Evolutionary conservation across 768 basidiomycete genomes (phyloP).

Genomic region (Suillus americanus): DNA sequence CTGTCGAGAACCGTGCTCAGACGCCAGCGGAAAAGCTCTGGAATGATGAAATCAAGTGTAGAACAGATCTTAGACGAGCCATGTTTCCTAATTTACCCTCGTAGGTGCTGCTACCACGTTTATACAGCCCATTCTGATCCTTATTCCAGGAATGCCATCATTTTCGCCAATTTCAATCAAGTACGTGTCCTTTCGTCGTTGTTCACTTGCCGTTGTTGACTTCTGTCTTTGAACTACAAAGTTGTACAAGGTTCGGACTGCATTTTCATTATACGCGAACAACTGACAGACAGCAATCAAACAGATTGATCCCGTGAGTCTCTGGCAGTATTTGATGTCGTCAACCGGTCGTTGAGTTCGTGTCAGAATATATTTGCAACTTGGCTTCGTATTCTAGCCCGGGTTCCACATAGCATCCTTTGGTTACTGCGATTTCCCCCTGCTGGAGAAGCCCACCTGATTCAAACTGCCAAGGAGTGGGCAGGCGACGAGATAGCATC

Average conservation of each 20-base stretch:
- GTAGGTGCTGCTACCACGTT: slow-evolving; percentile 24
- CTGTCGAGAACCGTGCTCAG: slow-evolving; percentile 14
- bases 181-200: slow-evolving; percentile 20
- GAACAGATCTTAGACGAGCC: slow-evolving; percentile 35
- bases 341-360: slow-evolving; percentile 8
- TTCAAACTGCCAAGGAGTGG: slow-evolving; percentile 42
- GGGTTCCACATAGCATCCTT: slow-evolving; percentile 46
- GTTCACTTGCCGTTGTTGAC: not conserved
- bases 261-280: not conserved
- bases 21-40: slow-evolving; percentile 29
- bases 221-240: slow-evolving; percentile 18
- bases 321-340: not conserved
- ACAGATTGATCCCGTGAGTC: slow-evolving; percentile 37
- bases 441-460: slow-evolving; percentile 45
- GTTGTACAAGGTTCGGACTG: slow-evolving; percentile 42
- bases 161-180: slow-evolving; percentile 58
- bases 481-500: slow-evolving; percentile 45
- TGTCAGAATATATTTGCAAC: slow-evolving; percentile 41
- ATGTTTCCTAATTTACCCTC: slow-evolving; percentile 45
- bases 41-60: slow-evolving; percentile 39
- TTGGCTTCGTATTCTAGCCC: slow-evolving; percentile 47
- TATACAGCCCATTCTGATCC: not conserved
- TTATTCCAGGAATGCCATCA: slow-evolving; percentile 37
- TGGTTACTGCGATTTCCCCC: slow-evolving; percentile 54
- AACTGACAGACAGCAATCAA: not conserved